Percentiles rank a stretch among this genome's conserved stretches.
phyloP scores from a whole-genome alignment of 306 rosid genomes.

The Cicer pinnatifidum region DNA sequence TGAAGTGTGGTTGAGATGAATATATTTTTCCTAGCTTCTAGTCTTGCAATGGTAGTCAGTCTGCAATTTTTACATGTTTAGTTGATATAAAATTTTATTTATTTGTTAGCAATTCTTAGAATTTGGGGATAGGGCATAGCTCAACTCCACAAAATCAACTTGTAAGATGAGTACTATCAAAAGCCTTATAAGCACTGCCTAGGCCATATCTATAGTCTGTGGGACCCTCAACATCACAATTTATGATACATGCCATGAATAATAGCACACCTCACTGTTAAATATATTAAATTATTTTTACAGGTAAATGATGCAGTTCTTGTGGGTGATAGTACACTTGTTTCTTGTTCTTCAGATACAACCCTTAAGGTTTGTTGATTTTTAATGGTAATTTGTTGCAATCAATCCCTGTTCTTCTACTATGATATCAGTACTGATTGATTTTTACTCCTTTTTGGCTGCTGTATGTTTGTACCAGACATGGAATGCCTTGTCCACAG shows the following conservation, averaged over 20 bases:
- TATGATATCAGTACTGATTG: constrained; percentile 34
- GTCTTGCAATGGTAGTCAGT: constrained; percentile 29
- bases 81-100: background rate
- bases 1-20: constrained; percentile 21
- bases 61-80: background rate
- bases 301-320: constrained; percentile 79
- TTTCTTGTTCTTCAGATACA: constrained; percentile 96
- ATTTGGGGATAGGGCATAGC: background rate
- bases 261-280: background rate
- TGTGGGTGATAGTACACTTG: constrained; percentile 88
- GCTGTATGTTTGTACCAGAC: constrained; percentile 55
- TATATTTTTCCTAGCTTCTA: constrained; percentile 28
- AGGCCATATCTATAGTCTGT: background rate
- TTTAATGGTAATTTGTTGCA: constrained; percentile 24
- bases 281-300: constrained; percentile 38
- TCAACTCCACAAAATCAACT: background rate
- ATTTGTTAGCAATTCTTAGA: constrained; percentile 5
- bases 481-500: constrained; percentile 81
- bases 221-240: background rate
- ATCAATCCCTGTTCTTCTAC: constrained; percentile 26
- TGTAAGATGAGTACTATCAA: background rate
- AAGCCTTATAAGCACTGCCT: background rate
- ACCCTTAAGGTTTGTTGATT: constrained; percentile 80
- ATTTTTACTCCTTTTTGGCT: constrained; percentile 35
- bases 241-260: constrained; percentile 30